Conservation (phyloP, 1,284 basidiomycete genomes). For the Ceratobasidium sp. region DNA sequence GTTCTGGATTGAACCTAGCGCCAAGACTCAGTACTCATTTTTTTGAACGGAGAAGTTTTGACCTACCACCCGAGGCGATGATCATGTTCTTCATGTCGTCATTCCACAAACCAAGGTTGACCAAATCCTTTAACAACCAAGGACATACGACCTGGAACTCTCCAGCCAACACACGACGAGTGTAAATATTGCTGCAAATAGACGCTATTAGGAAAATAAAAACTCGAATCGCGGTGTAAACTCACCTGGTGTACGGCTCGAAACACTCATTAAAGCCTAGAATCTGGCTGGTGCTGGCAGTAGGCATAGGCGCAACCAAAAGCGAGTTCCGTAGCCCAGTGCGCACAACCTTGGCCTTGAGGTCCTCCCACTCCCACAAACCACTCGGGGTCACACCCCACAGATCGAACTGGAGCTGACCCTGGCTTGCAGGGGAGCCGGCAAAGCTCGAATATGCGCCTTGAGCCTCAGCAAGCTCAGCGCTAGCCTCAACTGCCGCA, state of each 20-base stretch:
- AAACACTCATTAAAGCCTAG: conserved; percentile 99
- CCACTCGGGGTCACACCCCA: conserved; percentile 95
- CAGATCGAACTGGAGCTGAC: conserved; percentile 93
- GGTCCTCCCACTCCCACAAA: conserved; percentile 93
- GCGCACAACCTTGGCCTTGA: conserved; percentile 91
- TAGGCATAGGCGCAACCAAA: conserved; percentile 98
- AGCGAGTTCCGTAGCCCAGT: conserved; percentile 94
- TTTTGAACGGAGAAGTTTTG: neutral
- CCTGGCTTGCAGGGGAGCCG: conserved; percentile 90
- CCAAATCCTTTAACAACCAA: conserved; percentile 97
- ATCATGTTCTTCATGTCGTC: conserved; percentile 99
- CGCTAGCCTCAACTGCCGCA: conserved; percentile 91
- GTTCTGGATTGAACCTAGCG: conserved; percentile 84
- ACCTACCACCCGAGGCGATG: conserved; percentile 87
- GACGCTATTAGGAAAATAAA: neutral
- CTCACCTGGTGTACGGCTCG: conserved; percentile 92
- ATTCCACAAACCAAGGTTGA: conserved; percentile 96
- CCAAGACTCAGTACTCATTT: neutral
- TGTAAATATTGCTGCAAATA: conserved; percentile 91
- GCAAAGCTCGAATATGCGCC: conserved; percentile 94
- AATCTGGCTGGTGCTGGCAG: conserved; percentile 98
- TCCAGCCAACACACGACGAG: conserved; percentile 98
- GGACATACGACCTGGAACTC: conserved; percentile 99
- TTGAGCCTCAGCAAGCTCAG: conserved; percentile 84
- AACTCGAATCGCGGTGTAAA: conserved; percentile 10